These are phyloP conservation scores for Fusarium equiseti DNA, from an alignment of 2,329 filamentous ascomycete species.

Conservation along the genomic window DNA sequence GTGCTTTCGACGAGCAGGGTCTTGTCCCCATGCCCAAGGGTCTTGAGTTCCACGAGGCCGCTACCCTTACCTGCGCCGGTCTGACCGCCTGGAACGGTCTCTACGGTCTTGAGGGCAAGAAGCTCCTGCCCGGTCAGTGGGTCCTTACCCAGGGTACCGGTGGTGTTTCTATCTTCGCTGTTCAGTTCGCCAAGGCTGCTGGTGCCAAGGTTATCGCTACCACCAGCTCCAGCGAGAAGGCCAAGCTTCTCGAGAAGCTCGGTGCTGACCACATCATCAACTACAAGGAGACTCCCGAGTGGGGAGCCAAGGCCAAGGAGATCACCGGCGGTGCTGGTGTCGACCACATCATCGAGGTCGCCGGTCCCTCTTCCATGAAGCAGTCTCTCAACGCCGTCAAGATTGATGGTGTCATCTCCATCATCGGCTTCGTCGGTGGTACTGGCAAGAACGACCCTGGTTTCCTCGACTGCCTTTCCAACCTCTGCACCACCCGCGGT, in stretches of 20 bases:
- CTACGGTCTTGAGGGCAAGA: constrained; percentile 64
- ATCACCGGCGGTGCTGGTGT: constrained; percentile 60
- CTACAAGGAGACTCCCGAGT: constrained; percentile 60
- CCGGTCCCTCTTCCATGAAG: constrained; percentile 57
- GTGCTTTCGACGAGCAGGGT: constrained; percentile 74
- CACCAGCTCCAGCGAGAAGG: constrained; percentile 61
- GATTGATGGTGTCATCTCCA: constrained; percentile 60
- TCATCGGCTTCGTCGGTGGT: constrained; percentile 55
- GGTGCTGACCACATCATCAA: constrained; percentile 65
- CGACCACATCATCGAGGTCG: constrained; percentile 63
- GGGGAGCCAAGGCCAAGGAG: constrained; percentile 59
- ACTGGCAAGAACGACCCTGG: constrained; percentile 45
- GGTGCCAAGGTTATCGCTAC: constrained; percentile 64
- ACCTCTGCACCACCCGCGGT: constrained; percentile 58
- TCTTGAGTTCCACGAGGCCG: constrained; percentile 65
- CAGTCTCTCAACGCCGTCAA: constrained; percentile 61
- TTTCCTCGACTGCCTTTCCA: constrained; percentile 51
- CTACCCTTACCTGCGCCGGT: constrained; percentile 70
- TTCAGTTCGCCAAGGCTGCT: constrained; percentile 68
- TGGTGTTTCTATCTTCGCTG: constrained; percentile 74
- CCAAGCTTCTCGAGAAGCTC: constrained; percentile 57
- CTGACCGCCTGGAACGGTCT: constrained; percentile 76
- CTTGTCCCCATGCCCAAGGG: constrained; percentile 72
- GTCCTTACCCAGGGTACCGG: constrained; percentile 79
- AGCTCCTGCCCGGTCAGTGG: constrained; percentile 64